phyloP scores from a whole-genome alignment of 805 yeast species.

The Yarrowia sp. region DNA sequence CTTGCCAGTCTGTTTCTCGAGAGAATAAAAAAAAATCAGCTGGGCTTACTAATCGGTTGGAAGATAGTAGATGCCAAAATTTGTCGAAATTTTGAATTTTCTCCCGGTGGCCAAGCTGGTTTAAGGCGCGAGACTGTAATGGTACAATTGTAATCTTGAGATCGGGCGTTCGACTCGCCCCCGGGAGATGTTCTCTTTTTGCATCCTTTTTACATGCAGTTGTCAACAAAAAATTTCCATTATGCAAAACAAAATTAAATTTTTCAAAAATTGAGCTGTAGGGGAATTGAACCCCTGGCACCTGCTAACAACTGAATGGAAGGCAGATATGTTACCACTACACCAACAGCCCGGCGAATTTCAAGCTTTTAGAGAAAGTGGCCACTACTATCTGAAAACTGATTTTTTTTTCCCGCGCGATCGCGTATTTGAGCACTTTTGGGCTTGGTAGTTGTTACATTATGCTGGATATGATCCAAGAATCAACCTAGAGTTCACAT shows the following conservation, averaged over 20 bases:
- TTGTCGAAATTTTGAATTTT: not conserved
- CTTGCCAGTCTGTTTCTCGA: too few species aligned
- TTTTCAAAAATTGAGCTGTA: not conserved
- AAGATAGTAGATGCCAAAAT: not conserved
- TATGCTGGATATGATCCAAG: too few species aligned
- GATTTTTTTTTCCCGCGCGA: not conserved
- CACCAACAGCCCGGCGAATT: constrained; percentile 2
- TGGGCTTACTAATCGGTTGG: not conserved
- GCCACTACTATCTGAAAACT: not conserved
- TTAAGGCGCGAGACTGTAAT: constrained; percentile 21
- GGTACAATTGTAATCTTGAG: constrained; percentile 15
- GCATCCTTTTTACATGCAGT: not conserved
- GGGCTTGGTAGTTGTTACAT: too few species aligned
- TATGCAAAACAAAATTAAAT: too few species aligned
- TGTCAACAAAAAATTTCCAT: not conserved
- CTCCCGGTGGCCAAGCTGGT: constrained; percentile 24
- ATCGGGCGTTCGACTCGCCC: constrained; percentile 24
- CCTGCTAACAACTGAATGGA: constrained; percentile 4
- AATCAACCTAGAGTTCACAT: too few species aligned
- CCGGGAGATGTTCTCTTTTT: constrained; percentile 9
- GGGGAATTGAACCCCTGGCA: constrained; percentile 21
- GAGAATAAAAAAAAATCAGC: too few species aligned
- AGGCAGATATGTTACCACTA: constrained; percentile 22
- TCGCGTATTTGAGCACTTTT: too few species aligned
- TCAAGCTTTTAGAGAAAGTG: not conserved